A percentile compares a stretch with the other conserved stretches of the same genome.
Conservation (phyloP, 257 asterid genomes). For the Cordia subcordata region DNA sequence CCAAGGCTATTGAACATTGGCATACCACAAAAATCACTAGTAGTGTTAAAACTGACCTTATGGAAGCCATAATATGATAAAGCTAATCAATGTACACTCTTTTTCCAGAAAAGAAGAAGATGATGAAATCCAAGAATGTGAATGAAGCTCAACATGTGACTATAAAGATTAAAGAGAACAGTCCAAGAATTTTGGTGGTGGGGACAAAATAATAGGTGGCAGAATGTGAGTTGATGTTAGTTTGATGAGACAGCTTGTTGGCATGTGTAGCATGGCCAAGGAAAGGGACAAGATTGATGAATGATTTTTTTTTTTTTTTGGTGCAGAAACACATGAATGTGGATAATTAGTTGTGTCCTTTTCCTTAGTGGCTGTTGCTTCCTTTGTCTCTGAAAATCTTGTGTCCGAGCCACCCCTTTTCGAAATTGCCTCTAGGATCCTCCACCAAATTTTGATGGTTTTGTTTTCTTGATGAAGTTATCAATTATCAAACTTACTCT, state of each 20-base stretch:
- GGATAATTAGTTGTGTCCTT: conserved; percentile 53
- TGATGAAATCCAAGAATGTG: conserved; percentile 13
- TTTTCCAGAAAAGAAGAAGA: conserved; percentile 5
- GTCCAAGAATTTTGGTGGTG: conserved; percentile 18
- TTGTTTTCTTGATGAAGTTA: conserved; percentile 3
- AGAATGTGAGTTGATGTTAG: neutral
- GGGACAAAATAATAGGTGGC: conserved; percentile 23
- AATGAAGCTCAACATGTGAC: conserved; percentile 31
- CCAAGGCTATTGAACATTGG: conserved; percentile 16
- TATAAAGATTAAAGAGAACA: neutral
- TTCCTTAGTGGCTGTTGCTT: conserved; percentile 46
- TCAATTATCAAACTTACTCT: conserved; percentile 46
- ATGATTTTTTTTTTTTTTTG: no score
- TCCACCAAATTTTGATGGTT: neutral
- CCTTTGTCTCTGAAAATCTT: conserved; percentile 38
- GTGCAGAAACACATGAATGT: conserved; percentile 50
- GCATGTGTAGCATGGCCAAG: conserved; percentile 33
- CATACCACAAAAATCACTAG: conserved; percentile 23
- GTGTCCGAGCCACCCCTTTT: conserved; percentile 15
- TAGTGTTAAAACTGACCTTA: conserved; percentile 17
- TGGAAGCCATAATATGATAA: conserved; percentile 48
- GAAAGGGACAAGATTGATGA: conserved; percentile 54
- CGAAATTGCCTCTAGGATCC: neutral
- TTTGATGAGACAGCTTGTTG: conserved; percentile 37
- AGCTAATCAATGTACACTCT: conserved; percentile 15